A percentile compares a stretch with the other conserved stretches of the same genome.
These are phyloP conservation scores for Solanum ossicruentum DNA, from an alignment of 257 asterid species.

Conservation along the genomic window DNA sequence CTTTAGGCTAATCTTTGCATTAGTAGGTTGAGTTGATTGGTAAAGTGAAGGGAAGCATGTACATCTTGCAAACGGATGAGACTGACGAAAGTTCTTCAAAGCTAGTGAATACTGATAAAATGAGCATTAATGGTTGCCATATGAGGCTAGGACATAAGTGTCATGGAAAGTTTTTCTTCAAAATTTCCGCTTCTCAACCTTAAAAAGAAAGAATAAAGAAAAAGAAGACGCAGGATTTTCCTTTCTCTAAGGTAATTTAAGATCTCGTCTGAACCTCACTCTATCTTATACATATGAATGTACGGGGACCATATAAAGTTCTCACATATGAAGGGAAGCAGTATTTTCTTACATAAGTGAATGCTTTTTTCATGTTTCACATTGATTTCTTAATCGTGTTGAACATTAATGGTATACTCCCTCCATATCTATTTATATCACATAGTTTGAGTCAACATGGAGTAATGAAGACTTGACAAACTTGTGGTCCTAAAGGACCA, in stretches of 20 bases:
- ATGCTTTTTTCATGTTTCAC: neutral
- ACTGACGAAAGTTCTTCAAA: neutral
- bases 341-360: neutral
- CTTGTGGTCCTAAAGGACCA: no score
- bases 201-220: no score
- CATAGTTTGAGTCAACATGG: no score
- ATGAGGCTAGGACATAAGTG: no score
- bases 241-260: no score
- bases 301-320: neutral
- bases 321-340: neutral
- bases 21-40: neutral
- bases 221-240: neutral
- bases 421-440: no score
- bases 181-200: neutral
- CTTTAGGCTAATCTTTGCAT: neutral
- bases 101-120: neutral
- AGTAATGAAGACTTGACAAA: no score
- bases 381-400: no score
- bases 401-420: neutral
- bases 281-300: no score
- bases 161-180: neutral
- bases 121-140: no score
- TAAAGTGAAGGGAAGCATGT: neutral
- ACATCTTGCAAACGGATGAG: neutral
- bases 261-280: neutral